These are phyloP conservation scores for Chlorella sorokiniana DNA, from an alignment of 139 green algal species.

Conservation along the genomic window DNA sequence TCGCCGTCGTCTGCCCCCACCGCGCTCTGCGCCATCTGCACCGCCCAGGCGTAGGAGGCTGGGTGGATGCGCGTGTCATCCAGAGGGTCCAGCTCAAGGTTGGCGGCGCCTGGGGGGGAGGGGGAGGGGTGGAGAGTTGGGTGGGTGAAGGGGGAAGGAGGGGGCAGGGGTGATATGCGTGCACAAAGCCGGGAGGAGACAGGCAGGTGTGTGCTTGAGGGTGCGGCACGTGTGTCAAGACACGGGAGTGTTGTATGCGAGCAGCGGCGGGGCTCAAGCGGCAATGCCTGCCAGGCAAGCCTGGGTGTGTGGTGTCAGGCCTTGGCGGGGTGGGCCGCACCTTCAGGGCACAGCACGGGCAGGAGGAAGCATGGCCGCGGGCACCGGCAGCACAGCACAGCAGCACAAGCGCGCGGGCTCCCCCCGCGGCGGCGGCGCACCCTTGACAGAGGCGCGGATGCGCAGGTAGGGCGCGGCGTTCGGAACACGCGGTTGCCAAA, in stretches of 20 bases:
- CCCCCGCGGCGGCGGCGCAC: neutral
- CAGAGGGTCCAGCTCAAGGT: conserved; percentile 71
- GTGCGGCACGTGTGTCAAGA: too few species aligned
- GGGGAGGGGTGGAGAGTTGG: neutral
- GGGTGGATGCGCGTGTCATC: conserved; percentile 86
- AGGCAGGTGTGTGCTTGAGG: too few species aligned
- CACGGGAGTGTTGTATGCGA: too few species aligned
- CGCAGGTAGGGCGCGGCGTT: conserved; percentile 78
- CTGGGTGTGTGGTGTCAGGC: too few species aligned
- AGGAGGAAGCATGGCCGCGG: neutral
- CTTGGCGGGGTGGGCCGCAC: too few species aligned
- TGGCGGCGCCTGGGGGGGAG: conserved; percentile 55
- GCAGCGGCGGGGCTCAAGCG: too few species aligned
- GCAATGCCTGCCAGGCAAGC: too few species aligned
- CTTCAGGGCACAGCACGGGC: neutral
- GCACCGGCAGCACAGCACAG: neutral
- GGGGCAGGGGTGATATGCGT: neutral
- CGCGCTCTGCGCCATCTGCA: conserved; percentile 33
- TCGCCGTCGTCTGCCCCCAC: conserved; percentile 13
- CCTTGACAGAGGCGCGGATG: conserved; percentile 51
- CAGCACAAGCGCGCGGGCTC: too few species aligned
- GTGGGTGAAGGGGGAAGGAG: neutral
- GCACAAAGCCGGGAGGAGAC: neutral
- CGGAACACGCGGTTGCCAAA: conserved; percentile 69
- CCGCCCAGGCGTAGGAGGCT: conserved; percentile 55